Percentiles rank a stretch among this genome's conserved stretches.
Conservation (phyloP, 257 asterid species). For the Eucommia ulmoides region DNA sequence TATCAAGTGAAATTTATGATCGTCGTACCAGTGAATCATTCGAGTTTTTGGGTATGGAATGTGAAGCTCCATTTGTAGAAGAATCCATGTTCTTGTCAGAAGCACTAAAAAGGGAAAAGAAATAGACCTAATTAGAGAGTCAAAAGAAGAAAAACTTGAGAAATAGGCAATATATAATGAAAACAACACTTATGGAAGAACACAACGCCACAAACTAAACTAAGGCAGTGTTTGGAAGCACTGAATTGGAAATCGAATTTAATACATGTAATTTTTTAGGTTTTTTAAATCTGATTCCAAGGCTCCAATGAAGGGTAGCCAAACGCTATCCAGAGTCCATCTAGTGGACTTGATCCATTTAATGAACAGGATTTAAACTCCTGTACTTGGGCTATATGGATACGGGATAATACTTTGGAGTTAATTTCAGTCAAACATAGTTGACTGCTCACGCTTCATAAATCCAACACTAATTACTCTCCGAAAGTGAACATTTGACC, state of each 20-base stretch:
- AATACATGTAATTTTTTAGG: not conserved
- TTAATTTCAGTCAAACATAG: too few species aligned
- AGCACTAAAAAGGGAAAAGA: conserved; percentile 24
- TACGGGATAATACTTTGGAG: too few species aligned
- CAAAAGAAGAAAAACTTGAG: not conserved
- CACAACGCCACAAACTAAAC: not conserved
- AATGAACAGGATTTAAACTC: too few species aligned
- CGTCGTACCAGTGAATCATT: conserved; percentile 19
- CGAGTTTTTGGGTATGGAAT: conserved; percentile 9
- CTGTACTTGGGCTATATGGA: too few species aligned
- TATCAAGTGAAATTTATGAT: not conserved
- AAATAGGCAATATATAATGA: not conserved
- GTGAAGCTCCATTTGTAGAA: conserved; percentile 14
- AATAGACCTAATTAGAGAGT: not conserved
- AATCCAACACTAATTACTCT: too few species aligned
- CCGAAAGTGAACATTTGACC: too few species aligned
- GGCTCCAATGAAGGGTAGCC: too few species aligned
- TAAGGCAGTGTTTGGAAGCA: too few species aligned
- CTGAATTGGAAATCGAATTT: not conserved
- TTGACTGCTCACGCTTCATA: too few species aligned
- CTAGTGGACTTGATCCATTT: too few species aligned
- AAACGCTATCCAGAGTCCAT: too few species aligned
- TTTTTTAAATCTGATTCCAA: not conserved
- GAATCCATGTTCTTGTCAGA: conserved; percentile 24
- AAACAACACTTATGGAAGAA: not conserved